Evolutionary conservation across 257 asterid genomes (phyloP).

Genomic region (Cruciata laevipes): DNA sequence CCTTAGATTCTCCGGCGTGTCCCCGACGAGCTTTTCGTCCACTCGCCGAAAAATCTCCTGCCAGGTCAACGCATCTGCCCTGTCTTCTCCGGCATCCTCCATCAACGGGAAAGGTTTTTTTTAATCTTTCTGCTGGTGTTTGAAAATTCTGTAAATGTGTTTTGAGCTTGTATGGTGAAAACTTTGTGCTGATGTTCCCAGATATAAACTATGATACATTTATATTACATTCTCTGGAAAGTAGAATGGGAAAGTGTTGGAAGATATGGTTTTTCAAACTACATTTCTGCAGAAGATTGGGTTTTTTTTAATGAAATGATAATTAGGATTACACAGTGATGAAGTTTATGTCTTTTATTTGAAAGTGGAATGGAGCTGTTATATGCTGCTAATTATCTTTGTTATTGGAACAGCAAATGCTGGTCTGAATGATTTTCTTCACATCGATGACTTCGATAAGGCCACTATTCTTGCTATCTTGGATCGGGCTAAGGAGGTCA

Average conservation of each 20-base stretch:
- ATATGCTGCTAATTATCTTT: neutral
- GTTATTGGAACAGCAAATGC: constrained; percentile 45
- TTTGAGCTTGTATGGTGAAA: too few species aligned
- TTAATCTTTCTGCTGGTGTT: neutral
- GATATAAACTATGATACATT: neutral
- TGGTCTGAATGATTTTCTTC: constrained; percentile 71
- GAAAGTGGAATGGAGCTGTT: neutral
- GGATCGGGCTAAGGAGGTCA: constrained; percentile 81
- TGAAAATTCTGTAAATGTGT: constrained; percentile 5
- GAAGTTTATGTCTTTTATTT: neutral
- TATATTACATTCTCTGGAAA: neutral
- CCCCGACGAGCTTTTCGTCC: constrained; percentile 27
- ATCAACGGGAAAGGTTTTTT: constrained; percentile 48
- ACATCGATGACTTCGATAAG: constrained; percentile 76
- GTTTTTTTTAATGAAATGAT: neutral
- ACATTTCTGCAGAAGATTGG: neutral
- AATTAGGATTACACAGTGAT: neutral
- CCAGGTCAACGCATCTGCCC: constrained; percentile 46
- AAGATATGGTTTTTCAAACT: neutral
- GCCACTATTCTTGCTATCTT: constrained; percentile 63
- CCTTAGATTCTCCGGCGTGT: constrained; percentile 24
- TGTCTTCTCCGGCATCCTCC: constrained; percentile 32
- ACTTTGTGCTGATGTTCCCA: neutral
- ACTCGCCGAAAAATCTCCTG: constrained; percentile 55
- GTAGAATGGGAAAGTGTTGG: neutral